These are phyloP conservation scores for Canna indica DNA, from an alignment of 176 grass and related monocot genomes.

Conservation along the genomic window DNA sequence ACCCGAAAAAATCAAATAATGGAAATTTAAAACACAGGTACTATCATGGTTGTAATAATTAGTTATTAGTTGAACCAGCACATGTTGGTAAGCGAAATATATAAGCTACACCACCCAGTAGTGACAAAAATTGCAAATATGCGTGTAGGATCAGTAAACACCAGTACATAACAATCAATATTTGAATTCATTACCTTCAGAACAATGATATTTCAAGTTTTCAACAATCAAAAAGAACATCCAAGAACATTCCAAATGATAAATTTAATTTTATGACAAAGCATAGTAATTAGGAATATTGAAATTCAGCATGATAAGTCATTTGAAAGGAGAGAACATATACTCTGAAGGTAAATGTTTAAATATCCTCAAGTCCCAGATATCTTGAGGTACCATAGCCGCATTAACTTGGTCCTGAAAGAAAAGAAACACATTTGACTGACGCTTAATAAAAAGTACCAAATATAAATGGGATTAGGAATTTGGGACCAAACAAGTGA, in stretches of 20 bases:
- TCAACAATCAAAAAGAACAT: too few relatives aligned
- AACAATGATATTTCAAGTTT: too few relatives aligned
- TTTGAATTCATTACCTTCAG: too few relatives aligned
- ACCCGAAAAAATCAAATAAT: neutral
- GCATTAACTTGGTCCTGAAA: slow-evolving; percentile 73
- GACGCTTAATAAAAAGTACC: neutral
- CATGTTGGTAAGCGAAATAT: too few relatives aligned
- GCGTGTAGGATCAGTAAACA: too few relatives aligned
- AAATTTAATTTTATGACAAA: slow-evolving; percentile 12
- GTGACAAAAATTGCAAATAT: too few relatives aligned
- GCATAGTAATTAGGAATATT: slow-evolving; percentile 1
- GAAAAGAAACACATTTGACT: slow-evolving; percentile 25
- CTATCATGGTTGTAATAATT: too few relatives aligned
- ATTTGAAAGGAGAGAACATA: slow-evolving; percentile 10
- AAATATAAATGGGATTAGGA: neutral
- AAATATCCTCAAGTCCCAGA: slow-evolving; percentile 86
- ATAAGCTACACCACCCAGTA: too few relatives aligned
- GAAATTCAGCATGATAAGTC: neutral
- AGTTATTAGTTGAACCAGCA: too few relatives aligned
- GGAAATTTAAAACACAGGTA: too few relatives aligned
- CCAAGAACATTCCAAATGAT: neutral
- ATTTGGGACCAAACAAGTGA: neutral
- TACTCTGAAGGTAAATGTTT: slow-evolving; percentile 58
- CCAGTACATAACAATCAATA: too few relatives aligned
- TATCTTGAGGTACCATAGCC: slow-evolving; percentile 63